A percentile compares a stretch with the other conserved stretches of the same genome.
These are phyloP conservation scores for Sporothrix sp. DNA, from an alignment of 2,329 filamentous ascomycete species.

Conservation along the genomic window DNA sequence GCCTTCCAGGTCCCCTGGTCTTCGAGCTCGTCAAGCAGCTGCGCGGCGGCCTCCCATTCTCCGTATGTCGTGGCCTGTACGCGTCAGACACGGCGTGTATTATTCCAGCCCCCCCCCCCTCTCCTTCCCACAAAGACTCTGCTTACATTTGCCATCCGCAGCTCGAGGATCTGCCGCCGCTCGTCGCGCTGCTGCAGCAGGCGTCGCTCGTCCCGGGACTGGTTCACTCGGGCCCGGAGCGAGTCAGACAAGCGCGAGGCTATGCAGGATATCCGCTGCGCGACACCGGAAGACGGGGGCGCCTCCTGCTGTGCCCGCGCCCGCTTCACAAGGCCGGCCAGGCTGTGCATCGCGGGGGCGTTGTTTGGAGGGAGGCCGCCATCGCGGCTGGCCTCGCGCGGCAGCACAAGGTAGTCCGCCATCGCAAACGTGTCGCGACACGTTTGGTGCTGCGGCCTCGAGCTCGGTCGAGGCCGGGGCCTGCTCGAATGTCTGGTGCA, in stretches of 20 bases:
- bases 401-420: constrained; percentile 11
- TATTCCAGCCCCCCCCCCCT: no score
- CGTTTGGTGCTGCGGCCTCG: neutral
- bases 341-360: neutral
- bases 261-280: constrained; percentile 9
- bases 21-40: constrained; percentile 68
- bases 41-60: constrained; percentile 68
- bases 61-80: constrained; percentile 53
- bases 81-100: no score
- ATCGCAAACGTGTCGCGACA: neutral
- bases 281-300: neutral
- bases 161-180: constrained; percentile 12
- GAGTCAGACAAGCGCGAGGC: constrained; percentile 1
- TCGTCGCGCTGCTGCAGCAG: constrained; percentile 5
- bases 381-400: constrained; percentile 7
- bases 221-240: neutral
- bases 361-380: neutral
- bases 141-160: constrained; percentile 17
- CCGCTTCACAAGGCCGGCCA: neutral
- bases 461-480: no score
- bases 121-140: no score
- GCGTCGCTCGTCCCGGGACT: constrained; percentile 5
- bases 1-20: constrained; percentile 73
- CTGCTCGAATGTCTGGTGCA: neutral
- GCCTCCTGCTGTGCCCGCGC: neutral